Evolutionary conservation across 345 rosid species (phyloP), one percentile per base, ranked within the genome.

Genomic region (Ceriops tagal): DNA sequence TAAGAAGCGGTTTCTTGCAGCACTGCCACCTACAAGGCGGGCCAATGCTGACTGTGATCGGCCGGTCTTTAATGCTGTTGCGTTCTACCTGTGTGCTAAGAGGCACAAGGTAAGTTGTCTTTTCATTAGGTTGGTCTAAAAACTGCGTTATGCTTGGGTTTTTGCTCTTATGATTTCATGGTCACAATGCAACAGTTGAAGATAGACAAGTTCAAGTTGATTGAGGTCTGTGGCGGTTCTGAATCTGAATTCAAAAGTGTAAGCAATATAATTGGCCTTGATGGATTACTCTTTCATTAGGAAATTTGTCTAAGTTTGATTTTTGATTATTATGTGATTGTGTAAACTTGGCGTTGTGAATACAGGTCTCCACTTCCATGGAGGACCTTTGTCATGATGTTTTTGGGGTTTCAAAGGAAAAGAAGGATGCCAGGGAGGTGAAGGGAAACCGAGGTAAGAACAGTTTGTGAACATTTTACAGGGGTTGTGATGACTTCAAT

Each of bases 181-280:
- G 9, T 32, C 65, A 21, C 63, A 18, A 6, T 62, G 56, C 80
- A 65, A 53, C 92, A 95, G 98, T 93, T 95, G 19, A 95, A 87
- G 84, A 74, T 89, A 32, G 99, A 95, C 75, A 95, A 89, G 73
- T 66, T 75, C 58, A 92, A 82, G 84, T 62, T 95, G 85, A 92
- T 90, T 49, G 98, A 95, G 67, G 91, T 89, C 62, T 92, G 98
- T 65, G 99, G 99, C 37, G 85, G 93, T 43, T 86, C 97, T 58
- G 97, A 92, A 78, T 69, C 91, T 30, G 98, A 92, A 74, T 95
- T 95, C 77, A 77, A 87, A 69, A 77, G 81, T 69, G 97, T 92
- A 82, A 87, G 98, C 71, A 47, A 47, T 19, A 31, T 26, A 30
- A 22, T 64, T 56, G 28, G 4, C 18, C 20, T n/a, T n/a, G n/a